Conservation (phyloP, 169 alveolate species). For the Plasmodium blacklocki region DNA sequence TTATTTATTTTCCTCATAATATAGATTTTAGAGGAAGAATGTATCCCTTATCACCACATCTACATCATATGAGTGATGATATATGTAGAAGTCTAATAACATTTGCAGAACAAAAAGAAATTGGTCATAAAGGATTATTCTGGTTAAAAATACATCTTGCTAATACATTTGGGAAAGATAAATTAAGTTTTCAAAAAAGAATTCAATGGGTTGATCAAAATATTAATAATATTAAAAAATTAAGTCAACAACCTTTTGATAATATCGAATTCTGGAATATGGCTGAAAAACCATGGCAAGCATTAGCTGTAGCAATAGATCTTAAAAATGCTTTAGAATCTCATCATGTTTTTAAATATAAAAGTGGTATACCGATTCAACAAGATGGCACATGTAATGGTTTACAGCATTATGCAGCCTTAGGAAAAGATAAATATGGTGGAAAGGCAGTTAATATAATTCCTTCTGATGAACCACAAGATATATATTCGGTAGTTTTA, state of each 20-base stretch:
- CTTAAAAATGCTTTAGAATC: slow-evolving; percentile 87
- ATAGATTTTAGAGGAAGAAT: slow-evolving; percentile 98
- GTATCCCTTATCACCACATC: slow-evolving; percentile 97
- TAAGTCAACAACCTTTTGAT: slow-evolving; percentile 82
- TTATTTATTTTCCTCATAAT: slow-evolving; percentile 97
- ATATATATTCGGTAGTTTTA: slow-evolving; percentile 95
- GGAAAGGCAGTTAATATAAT: slow-evolving; percentile 95
- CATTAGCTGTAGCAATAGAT: slow-evolving; percentile 93
- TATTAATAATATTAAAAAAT: slow-evolving; percentile 80
- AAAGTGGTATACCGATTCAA: slow-evolving; percentile 94
- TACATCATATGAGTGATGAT: slow-evolving; percentile 96
- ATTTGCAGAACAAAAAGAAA: slow-evolving; percentile 91
- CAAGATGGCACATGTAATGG: slow-evolving; percentile 99
- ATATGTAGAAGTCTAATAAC: slow-evolving; percentile 94
- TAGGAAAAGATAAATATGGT: slow-evolving; percentile 96
- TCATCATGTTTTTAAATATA: slow-evolving; percentile 88
- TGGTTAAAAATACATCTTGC: slow-evolving; percentile 97
- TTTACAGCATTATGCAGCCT: slow-evolving; percentile 96
- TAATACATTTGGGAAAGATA: slow-evolving; percentile 95
- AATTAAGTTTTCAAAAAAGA: slow-evolving; percentile 89
- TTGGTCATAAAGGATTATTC: slow-evolving; percentile 94
- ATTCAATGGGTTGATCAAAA: slow-evolving; percentile 89
- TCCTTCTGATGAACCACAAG: slow-evolving; percentile 95
- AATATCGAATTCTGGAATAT: slow-evolving; percentile 92
- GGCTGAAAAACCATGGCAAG: slow-evolving; percentile 97